Evolutionary conservation across 345 rosid genomes (phyloP).

Genomic region (Brassica carinata): DNA sequence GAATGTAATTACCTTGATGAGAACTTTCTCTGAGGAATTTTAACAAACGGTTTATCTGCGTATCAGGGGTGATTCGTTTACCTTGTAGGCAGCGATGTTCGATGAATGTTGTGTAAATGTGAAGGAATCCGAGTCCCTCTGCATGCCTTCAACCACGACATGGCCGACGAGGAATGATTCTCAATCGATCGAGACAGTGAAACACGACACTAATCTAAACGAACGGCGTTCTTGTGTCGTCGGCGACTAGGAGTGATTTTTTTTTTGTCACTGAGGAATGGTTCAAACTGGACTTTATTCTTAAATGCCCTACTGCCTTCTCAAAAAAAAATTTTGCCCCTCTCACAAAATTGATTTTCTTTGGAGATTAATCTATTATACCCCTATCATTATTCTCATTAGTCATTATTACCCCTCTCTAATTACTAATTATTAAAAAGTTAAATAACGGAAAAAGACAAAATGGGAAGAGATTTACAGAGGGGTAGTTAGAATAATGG

Average conservation of each 20-base stretch:
- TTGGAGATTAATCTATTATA: too few species aligned
- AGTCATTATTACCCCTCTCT: too few species aligned
- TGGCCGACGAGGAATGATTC: constrained; percentile 12
- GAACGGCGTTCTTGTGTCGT: constrained; percentile 21
- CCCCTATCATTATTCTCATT: too few species aligned
- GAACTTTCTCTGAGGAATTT: constrained; percentile 14
- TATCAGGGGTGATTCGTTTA: neutral
- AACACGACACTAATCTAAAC: neutral
- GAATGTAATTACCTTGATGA: neutral
- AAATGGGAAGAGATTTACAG: too few species aligned
- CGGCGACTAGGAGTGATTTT: neutral
- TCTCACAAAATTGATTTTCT: too few species aligned
- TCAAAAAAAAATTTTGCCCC: too few species aligned
- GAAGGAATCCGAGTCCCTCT: constrained; percentile 24
- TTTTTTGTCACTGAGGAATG: too few species aligned
- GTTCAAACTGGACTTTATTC: too few species aligned
- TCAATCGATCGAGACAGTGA: neutral
- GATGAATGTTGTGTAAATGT: constrained; percentile 30
- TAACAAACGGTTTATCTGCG: constrained; percentile 21
- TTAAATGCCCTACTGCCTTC: too few species aligned
- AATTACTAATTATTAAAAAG: too few species aligned
- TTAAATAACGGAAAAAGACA: too few species aligned
- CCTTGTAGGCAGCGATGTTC: constrained; percentile 8
- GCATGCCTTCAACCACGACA: constrained; percentile 38
- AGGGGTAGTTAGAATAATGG: too few species aligned